phyloP scores from a whole-genome alignment of 2,329 filamentous ascomycete genomes.

The Didymella pinodella region DNA sequence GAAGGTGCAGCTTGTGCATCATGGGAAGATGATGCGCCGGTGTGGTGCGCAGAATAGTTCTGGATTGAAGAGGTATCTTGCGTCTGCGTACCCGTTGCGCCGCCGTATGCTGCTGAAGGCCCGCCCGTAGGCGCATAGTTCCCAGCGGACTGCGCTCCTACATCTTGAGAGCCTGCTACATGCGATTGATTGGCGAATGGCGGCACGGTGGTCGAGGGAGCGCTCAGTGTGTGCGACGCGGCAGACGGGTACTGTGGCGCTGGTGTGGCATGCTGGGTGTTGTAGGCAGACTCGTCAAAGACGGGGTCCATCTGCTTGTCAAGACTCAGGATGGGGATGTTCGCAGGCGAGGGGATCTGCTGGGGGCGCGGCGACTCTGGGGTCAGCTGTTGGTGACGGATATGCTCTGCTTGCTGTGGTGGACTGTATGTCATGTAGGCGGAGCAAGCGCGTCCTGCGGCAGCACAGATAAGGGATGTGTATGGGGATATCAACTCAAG shows the following conservation, averaged over 20 bases:
- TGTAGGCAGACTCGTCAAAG: constrained; percentile 72
- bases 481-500: constrained; percentile 13
- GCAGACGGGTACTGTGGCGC: constrained; percentile 43
- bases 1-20: constrained; percentile 41
- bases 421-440: constrained; percentile 55
- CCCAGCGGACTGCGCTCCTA: constrained; percentile 35
- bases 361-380: constrained; percentile 75
- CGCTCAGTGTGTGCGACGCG: constrained; percentile 44
- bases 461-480: constrained; percentile 17
- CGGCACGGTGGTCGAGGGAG: constrained; percentile 37
- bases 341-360: constrained; percentile 71
- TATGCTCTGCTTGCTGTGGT: constrained; percentile 65
- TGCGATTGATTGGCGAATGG: constrained; percentile 43
- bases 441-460: constrained; percentile 27
- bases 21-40: constrained; percentile 45
- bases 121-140: constrained; percentile 33
- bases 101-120: constrained; percentile 36
- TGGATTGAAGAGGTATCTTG: constrained; percentile 52
- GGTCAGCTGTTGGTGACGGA: constrained; percentile 70
- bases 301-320: constrained; percentile 75
- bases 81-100: constrained; percentile 40
- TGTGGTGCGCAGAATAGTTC: constrained; percentile 45
- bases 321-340: constrained; percentile 67
- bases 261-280: constrained; percentile 54
- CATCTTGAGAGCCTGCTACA: constrained; percentile 31